These are phyloP conservation scores for Pseudozyma sp. DNA, from an alignment of 1,284 basidiomycete genomes.

Conservation along the genomic window DNA sequence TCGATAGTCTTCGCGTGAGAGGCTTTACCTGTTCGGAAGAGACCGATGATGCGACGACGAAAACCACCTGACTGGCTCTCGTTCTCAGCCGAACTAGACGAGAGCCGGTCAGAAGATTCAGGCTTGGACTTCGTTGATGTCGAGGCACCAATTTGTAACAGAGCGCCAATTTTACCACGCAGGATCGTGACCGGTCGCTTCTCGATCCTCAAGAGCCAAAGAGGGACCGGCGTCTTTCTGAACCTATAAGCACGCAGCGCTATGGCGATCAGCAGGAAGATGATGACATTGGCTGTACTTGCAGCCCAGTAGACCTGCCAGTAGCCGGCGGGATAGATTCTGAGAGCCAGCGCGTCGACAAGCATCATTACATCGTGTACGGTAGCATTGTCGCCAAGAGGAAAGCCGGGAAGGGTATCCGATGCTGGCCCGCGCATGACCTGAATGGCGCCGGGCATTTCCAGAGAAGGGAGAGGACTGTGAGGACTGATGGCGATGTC, in stretches of 20 bases:
- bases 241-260: constrained; percentile 22
- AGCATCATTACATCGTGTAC: constrained; percentile 19
- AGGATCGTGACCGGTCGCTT: constrained; percentile 10
- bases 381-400: constrained; percentile 14
- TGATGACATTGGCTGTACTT: constrained; percentile 16
- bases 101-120: too few relatives aligned
- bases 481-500: not conserved
- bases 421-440: not conserved
- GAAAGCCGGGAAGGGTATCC: constrained; percentile 7
- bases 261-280: constrained; percentile 15
- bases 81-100: too few relatives aligned
- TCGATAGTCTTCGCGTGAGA: not conserved
- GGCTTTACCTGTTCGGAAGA: not conserved
- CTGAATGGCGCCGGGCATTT: not conserved
- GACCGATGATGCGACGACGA: not conserved
- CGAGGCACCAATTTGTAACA: not conserved
- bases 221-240: constrained; percentile 11
- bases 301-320: constrained; percentile 26
- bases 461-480: not conserved
- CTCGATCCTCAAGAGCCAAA: constrained; percentile 34
- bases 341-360: constrained; percentile 24
- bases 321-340: constrained; percentile 16
- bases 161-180: not conserved
- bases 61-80: not conserved
- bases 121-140: too few relatives aligned